Base-by-base conservation (phyloP, 2,329 filamentous ascomycete genomes). In the Mycosphaerelloides madeirae region DNA sequence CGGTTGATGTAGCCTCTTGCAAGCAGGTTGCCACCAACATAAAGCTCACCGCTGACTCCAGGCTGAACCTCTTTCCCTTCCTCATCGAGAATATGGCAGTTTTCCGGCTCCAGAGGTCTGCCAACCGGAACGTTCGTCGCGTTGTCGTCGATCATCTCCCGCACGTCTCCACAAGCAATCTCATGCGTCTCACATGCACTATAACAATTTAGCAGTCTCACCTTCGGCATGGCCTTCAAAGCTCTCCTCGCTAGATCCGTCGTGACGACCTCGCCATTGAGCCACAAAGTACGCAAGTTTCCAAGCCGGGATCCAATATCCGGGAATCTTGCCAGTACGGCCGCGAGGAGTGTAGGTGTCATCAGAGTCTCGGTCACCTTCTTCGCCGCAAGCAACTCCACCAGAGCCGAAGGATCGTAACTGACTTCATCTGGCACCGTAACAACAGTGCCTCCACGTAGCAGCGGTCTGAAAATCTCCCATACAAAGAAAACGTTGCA, bases 401-500 rank as follows among this genome's bases (percentile, higher is more conserved):
- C 83, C 19, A 91, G 77, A 37, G 82, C 78, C 28, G 80, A 77
- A 0, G 86, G 85, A 53, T 91, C 86, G 57, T 89, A 90, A 66
- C 85, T 89, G 29, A 76, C 77, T 55, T 85, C 80, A 55, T 91
- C 86, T 1, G 85, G 84, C 13, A 90, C 80, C 3, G 83, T 78
- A 16, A 89, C 77, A 3, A 87, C 83, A 0, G 86, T 87, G 2
- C 85, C 86, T 55, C 86, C 86, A 43, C 85, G 78, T 43, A 91
- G 63, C 34, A 91, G 71, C 7, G 86, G 86, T 4, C 86, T 83
- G 43, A 91, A 65, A 44, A 90, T 89, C 63, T 91, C 86, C 86
- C 86, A 91, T 36, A 90, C 76, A 61, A 91, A 91, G 65, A 90
- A 91, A 47, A 90, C 86, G 70, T 90, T 91, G 68, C 85, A 90